A percentile compares a stretch with the other conserved stretches of the same genome.
Evolutionary conservation across 129 eudicot genomes (phyloP).

Genomic region (Rutidosis leptorrhynchoides): DNA sequence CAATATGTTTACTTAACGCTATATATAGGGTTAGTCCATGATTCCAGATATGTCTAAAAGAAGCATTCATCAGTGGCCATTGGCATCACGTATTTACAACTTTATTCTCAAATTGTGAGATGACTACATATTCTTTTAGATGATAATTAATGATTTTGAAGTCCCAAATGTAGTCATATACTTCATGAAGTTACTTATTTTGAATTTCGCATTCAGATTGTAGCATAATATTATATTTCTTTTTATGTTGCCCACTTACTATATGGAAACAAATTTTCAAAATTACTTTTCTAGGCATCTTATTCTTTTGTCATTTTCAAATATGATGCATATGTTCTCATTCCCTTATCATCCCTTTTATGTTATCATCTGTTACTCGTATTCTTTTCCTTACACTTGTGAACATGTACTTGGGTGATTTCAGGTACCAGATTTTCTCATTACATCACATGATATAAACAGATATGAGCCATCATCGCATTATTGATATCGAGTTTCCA

Average conservation of each 20-base stretch:
- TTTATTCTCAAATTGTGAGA: conserved; percentile 44
- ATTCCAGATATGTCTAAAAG: conserved; percentile 22
- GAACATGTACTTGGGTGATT: neutral
- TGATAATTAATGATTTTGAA: conserved; percentile 6
- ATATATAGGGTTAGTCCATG: conserved; percentile 36
- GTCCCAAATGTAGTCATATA: conserved; percentile 9
- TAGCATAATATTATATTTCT: neutral
- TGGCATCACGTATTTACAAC: conserved; percentile 17
- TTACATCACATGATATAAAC: no score
- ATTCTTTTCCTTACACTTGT: conserved; percentile 20
- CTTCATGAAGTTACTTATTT: neutral
- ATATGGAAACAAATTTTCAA: neutral
- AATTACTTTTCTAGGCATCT: conserved; percentile 25
- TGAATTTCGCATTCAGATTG: neutral
- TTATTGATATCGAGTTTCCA: neutral
- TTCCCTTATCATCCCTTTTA: conserved; percentile 21
- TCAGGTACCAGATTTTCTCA: neutral
- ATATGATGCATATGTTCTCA: conserved; percentile 29
- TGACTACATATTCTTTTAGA: conserved; percentile 19
- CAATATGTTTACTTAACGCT: neutral
- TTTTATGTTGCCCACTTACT: neutral
- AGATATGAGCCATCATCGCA: neutral
- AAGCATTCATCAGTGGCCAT: conserved; percentile 25
- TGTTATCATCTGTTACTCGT: conserved; percentile 14
- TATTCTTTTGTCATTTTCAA: conserved; percentile 20